These are phyloP conservation scores for Phytophthora litchii DNA, from an alignment of 352 stramenopile species.

Conservation along the genomic window DNA sequence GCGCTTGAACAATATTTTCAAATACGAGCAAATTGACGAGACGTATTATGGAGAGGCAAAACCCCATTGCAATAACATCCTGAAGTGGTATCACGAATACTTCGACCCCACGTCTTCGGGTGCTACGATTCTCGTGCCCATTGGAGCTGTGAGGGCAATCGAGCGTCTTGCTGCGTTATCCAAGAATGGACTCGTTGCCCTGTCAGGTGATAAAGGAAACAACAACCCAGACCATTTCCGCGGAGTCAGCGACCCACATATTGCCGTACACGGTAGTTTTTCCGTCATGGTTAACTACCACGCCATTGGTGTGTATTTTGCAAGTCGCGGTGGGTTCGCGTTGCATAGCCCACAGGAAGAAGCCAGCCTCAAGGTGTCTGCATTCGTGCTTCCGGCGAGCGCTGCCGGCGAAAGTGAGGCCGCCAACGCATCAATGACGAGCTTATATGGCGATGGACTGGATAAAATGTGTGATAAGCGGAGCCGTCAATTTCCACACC, in stretches of 20 bases:
- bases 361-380: slow-evolving; percentile 91
- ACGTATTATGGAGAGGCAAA: slow-evolving; percentile 80
- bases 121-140: slow-evolving; percentile 90
- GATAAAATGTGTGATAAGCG: slow-evolving; percentile 69
- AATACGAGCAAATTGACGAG: slow-evolving; percentile 83
- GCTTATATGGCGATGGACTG: slow-evolving; percentile 58
- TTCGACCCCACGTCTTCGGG: slow-evolving; percentile 61
- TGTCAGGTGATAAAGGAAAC: slow-evolving; percentile 95
- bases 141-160: slow-evolving; percentile 87
- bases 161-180: slow-evolving; percentile 71
- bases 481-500: slow-evolving; percentile 65
- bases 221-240: slow-evolving; percentile 93
- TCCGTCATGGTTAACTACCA: slow-evolving; percentile 97
- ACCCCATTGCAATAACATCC: slow-evolving; percentile 88
- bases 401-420: slow-evolving; percentile 17
- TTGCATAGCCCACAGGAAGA: slow-evolving; percentile 94
- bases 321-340: slow-evolving; percentile 90
- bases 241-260: slow-evolving; percentile 92
- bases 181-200: slow-evolving; percentile 67
- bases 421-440: slow-evolving; percentile 28
- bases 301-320: slow-evolving; percentile 92
- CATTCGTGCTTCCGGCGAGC: slow-evolving; percentile 77
- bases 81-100: slow-evolving; percentile 92
- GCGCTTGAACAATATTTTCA: slow-evolving; percentile 89
- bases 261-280: slow-evolving; percentile 95